These are phyloP conservation scores for Xanthoceras sorbifolium DNA, from an alignment of 345 rosid species.

Conservation along the genomic window DNA sequence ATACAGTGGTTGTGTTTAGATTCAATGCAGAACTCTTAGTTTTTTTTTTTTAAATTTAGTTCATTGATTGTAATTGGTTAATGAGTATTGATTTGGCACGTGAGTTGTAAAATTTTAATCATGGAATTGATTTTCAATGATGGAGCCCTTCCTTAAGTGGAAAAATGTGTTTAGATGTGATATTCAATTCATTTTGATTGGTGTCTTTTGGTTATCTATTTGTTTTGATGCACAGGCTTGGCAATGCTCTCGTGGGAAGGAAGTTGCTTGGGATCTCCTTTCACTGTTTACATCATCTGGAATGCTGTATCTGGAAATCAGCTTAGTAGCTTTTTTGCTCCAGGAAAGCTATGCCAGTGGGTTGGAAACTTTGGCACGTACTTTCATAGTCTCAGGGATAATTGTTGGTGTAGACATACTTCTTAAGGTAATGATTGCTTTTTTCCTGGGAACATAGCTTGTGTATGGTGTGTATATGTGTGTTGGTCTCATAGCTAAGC, in stretches of 20 bases:
- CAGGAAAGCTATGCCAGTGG: slow-evolving; percentile 48
- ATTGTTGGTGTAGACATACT: slow-evolving; percentile 39
- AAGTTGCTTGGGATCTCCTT: slow-evolving; percentile 44
- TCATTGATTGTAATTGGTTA: too few relatives aligned
- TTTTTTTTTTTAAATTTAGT: too few relatives aligned
- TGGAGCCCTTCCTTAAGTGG: too few relatives aligned
- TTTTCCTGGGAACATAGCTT: background rate
- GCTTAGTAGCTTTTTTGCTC: slow-evolving; percentile 40
- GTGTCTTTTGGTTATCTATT: background rate
- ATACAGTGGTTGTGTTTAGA: too few relatives aligned
- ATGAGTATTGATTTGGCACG: too few relatives aligned
- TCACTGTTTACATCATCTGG: slow-evolving; percentile 37
- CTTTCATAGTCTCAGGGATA: slow-evolving; percentile 42
- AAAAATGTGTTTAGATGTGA: background rate
- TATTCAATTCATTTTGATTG: background rate
- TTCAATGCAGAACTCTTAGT: too few relatives aligned
- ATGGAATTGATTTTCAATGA: too few relatives aligned
- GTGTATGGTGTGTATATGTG: background rate
- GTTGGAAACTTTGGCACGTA: slow-evolving; percentile 36
- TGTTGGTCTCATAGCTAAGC: background rate
- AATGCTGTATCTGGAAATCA: slow-evolving; percentile 41
- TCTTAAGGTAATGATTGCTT: slow-evolving; percentile 36
- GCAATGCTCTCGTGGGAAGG: slow-evolving; percentile 42
- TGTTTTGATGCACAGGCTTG: slow-evolving; percentile 33
- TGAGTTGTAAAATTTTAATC: too few relatives aligned